A percentile compares a stretch with the other conserved stretches of the same genome.
phyloP scores from a whole-genome alignment of 208 protist species.

The Strigomonas culicis region DNA sequence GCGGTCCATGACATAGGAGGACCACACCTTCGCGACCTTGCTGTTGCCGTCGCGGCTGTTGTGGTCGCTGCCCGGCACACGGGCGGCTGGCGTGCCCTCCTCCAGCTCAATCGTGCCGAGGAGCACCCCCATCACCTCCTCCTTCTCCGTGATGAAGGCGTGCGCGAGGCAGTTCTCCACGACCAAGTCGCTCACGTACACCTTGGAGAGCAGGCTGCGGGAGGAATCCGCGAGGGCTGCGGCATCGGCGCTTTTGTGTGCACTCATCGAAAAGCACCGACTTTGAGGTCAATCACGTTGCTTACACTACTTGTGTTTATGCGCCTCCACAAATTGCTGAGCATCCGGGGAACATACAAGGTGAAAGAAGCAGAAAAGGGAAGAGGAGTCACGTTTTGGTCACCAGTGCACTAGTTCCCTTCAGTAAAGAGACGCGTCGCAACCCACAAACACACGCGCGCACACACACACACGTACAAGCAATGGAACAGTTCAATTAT shows the following conservation, averaged over 20 bases:
- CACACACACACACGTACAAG: too few relatives aligned
- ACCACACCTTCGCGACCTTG: constrained; percentile 61
- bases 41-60: constrained; percentile 2
- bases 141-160: constrained; percentile 66
- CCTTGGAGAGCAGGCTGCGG: constrained; percentile 26
- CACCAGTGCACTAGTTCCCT: too few relatives aligned
- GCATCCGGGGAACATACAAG: too few relatives aligned
- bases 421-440: too few relatives aligned
- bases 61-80: background rate
- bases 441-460: too few relatives aligned
- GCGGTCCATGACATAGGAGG: constrained; percentile 37
- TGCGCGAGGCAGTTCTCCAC: constrained; percentile 62
- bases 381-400: too few relatives aligned
- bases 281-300: too few relatives aligned
- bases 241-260: background rate
- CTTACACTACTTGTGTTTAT: too few relatives aligned
- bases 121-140: constrained; percentile 82
- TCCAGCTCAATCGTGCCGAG: constrained; percentile 41
- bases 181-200: constrained; percentile 52
- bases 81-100: constrained; percentile 4
- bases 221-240: background rate
- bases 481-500: too few relatives aligned
- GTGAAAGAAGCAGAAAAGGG: too few relatives aligned
- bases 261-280: background rate
- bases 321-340: too few relatives aligned